Percentiles rank a stretch among this genome's conserved stretches.
Conservation (phyloP, 139 green algal species). For the Ulvella scutata region DNA sequence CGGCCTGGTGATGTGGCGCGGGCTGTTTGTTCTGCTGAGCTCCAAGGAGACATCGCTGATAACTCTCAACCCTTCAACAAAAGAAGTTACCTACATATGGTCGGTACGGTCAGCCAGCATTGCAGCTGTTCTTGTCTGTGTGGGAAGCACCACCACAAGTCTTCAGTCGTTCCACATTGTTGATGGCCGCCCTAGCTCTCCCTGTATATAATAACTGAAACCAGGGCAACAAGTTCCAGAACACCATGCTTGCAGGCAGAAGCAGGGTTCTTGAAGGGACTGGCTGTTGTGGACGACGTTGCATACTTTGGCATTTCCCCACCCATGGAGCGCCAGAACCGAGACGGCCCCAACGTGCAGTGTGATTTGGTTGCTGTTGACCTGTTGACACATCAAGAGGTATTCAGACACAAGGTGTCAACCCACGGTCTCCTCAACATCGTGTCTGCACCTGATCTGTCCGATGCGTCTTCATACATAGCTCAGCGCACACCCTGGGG, state of each 20-base stretch:
- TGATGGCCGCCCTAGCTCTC: no score
- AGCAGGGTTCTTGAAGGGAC: constrained; percentile 46
- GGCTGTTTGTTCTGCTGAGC: constrained; percentile 38
- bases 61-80: constrained; percentile 7
- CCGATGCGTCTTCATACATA: constrained; percentile 13
- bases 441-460: constrained; percentile 45
- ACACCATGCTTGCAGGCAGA: neutral
- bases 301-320: constrained; percentile 57
- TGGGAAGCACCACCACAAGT: no score
- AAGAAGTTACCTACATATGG: constrained; percentile 10
- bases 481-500: no score
- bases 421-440: constrained; percentile 60
- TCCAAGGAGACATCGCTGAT: constrained; percentile 27
- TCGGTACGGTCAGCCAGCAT: no score
- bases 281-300: constrained; percentile 51
- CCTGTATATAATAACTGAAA: no score
- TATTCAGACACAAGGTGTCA: constrained; percentile 34
- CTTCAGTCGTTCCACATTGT: no score
- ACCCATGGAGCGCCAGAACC: constrained; percentile 5
- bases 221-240: neutral
- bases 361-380: constrained; percentile 45
- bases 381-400: constrained; percentile 22
- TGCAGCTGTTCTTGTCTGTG: no score
- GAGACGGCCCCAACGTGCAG: neutral
- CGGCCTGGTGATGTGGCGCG: constrained; percentile 31